Conservation (phyloP, 2,329 filamentous ascomycete species). For the Monosporascus ibericus region DNA sequence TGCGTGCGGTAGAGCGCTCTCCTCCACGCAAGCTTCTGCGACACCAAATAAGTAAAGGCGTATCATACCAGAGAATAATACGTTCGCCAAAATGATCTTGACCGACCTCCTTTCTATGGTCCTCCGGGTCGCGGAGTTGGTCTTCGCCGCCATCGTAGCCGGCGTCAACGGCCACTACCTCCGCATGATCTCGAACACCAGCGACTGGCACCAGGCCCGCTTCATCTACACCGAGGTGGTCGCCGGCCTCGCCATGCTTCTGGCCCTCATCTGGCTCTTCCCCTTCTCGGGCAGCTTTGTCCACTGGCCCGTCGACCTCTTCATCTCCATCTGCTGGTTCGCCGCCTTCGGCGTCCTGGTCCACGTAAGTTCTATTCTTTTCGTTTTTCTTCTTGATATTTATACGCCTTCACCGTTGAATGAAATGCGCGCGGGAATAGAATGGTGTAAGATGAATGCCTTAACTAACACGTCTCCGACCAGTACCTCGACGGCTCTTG, state of each 20-base stretch:
- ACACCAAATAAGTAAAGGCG: background rate
- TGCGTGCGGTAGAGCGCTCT: background rate
- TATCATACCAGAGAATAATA: background rate
- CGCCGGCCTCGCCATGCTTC: constrained; percentile 60
- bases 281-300: constrained; percentile 63
- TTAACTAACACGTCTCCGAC: constrained; percentile 3
- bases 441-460: background rate
- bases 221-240: constrained; percentile 73
- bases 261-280: constrained; percentile 66
- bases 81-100: constrained; percentile 39
- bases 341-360: constrained; percentile 61
- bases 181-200: constrained; percentile 37
- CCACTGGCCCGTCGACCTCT: constrained; percentile 64
- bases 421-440: background rate
- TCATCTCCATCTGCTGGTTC: constrained; percentile 67
- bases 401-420: no score
- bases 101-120: constrained; percentile 49
- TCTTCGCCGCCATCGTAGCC: constrained; percentile 65
- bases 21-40: background rate
- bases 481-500: constrained; percentile 42
- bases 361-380: constrained; percentile 38
- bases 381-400: background rate
- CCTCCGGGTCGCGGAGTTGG: constrained; percentile 58
- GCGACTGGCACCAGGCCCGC: constrained; percentile 52
- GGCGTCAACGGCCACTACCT: constrained; percentile 65